phyloP scores from a whole-genome alignment of 1,139 yeast species.

The Zygosaccharomyces sapae region DNA sequence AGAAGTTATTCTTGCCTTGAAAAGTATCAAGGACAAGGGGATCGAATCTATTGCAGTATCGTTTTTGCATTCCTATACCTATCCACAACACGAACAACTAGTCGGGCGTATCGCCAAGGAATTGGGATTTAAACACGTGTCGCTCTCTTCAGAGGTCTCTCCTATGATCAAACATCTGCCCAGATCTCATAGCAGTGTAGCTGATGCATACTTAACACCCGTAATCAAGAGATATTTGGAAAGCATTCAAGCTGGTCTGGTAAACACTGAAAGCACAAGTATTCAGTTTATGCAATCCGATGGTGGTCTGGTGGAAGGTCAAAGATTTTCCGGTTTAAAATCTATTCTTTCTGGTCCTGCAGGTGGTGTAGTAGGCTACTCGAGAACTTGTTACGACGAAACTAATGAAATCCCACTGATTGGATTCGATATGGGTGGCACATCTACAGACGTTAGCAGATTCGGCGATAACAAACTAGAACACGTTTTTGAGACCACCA shows the following conservation, averaged over 20 bases:
- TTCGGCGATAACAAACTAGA: constrained; percentile 44
- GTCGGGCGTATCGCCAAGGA: constrained; percentile 56
- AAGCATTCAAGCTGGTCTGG: constrained; percentile 58
- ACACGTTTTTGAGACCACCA: constrained; percentile 52
- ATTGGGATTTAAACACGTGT: constrained; percentile 57
- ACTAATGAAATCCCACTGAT: constrained; percentile 43
- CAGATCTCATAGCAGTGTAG: constrained; percentile 67
- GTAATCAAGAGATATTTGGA: constrained; percentile 58
- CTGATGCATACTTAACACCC: constrained; percentile 76
- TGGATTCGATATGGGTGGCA: constrained; percentile 62
- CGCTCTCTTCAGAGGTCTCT: constrained; percentile 59
- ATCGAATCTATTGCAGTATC: constrained; percentile 64
- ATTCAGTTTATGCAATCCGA: constrained; percentile 58
- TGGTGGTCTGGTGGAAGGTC: constrained; percentile 51
- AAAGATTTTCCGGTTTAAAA: constrained; percentile 47
- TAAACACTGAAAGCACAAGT: constrained; percentile 41
- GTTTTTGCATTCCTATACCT: constrained; percentile 65
- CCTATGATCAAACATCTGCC: constrained; percentile 73
- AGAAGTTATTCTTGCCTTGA: constrained; percentile 41
- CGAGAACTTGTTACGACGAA: constrained; percentile 47
- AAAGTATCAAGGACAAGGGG: constrained; percentile 48
- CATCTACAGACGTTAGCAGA: constrained; percentile 55
- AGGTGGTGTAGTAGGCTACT: constrained; percentile 57
- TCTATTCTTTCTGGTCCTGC: constrained; percentile 59
- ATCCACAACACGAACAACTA: constrained; percentile 56